Base-by-base conservation (phyloP, 129 eudicot species). In the Flaveria ramosissima region DNA sequence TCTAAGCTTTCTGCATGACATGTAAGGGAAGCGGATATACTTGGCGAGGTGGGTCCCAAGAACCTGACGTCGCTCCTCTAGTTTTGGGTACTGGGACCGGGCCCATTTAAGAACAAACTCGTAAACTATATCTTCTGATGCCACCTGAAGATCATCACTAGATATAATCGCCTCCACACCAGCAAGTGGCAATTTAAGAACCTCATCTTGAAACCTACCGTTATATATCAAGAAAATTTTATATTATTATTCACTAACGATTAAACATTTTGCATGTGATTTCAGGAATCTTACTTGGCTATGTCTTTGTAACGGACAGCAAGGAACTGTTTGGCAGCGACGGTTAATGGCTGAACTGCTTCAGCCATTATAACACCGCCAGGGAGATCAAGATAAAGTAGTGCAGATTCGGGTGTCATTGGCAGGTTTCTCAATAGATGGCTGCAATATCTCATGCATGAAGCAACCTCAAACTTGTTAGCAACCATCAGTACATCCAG, bases 371-470 rank as follows among this genome's bases (percentile, higher is more conserved):
- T 71, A 75, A 88, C 73, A 7, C 84, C 81, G 0, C 86, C 82
- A 15, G 97, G 97, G 77, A 93, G 96, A 62, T 93, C 91, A 68
- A 93, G 85, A 81, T 89, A 91, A n/a, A 82, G 87, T 80, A 90
- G 80, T 5, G 97, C 98, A 60, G 93, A 84, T 45, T 90, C 92
- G 43, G 92, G 79, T 50, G 96, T 87, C 97, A 93, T 90, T 20
- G 95, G 92, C 45, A 84, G 65, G 47, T 81, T 75, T 39, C 84
- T 79, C 67, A 93, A 78, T 41, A 89, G 59, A 21, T 68, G 77
- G 70, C 92, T 70, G 78, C 98, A 93, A 68, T 88, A 75, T 74
- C 89, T 88, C 96, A 93, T 90, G 85, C 97, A 93, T 76, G 98
- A 90, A 60, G 89, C 84, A 74, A 93, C 98, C 83, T 91, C 87